Evolutionary conservation across 768 basidiomycete genomes (phyloP).

Genomic region (Hirschioporus abietinus): DNA sequence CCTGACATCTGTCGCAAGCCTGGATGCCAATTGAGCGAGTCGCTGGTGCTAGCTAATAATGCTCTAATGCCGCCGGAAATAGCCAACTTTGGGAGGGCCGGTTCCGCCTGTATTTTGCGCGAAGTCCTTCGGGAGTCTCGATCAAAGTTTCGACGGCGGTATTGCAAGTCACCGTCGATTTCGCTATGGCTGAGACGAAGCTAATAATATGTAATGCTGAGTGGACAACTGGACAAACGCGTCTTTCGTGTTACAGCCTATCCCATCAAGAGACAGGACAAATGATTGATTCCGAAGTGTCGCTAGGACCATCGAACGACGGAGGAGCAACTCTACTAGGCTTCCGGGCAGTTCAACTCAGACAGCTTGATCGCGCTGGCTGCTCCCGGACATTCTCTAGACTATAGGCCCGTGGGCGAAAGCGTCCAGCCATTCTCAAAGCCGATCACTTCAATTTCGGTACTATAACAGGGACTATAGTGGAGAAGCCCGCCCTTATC

Average conservation of each 20-base stretch:
- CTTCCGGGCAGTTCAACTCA: background rate
- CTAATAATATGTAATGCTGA: background rate
- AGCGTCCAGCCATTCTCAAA: background rate
- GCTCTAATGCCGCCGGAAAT: conserved; percentile 1
- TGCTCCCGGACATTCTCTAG: background rate
- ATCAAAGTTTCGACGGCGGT: background rate
- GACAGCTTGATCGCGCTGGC: background rate
- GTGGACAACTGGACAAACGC: background rate
- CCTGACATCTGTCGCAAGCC: background rate
- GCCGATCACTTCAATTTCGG: background rate
- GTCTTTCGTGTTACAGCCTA: background rate
- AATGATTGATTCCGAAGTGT: background rate
- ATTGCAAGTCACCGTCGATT: background rate
- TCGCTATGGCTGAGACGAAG: background rate
- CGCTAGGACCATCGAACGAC: background rate
- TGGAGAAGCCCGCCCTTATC: background rate
- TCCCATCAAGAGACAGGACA: background rate
- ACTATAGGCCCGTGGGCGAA: background rate
- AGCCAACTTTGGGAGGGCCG: background rate
- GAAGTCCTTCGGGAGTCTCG: background rate
- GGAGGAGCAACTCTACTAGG: background rate
- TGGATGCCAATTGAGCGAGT: background rate
- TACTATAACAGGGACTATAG: background rate
- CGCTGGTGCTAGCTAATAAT: background rate
- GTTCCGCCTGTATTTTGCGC: background rate